Percentiles rank a stretch among this genome's conserved stretches.
phyloP scores from a whole-genome alignment of 2,329 filamentous ascomycete genomes.

The Colletotrichum horii region DNA sequence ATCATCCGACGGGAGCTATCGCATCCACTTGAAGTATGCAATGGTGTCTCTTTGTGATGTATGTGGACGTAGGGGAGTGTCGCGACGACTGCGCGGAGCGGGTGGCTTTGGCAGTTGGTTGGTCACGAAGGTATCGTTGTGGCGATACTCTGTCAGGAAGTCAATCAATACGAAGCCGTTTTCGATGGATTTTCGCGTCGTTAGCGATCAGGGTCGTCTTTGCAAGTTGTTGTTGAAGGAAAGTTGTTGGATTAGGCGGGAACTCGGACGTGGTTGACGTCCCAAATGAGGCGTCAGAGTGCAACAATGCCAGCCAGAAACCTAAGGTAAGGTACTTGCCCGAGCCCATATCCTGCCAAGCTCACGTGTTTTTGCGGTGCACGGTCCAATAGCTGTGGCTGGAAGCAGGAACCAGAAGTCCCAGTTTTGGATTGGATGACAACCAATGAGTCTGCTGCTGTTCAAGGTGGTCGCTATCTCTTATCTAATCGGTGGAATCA shows the following conservation, averaged over 20 bases:
- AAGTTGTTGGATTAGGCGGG: not conserved
- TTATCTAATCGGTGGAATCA: not conserved
- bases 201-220: not conserved
- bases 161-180: not conserved
- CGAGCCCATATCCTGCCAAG: not conserved
- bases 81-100: conserved; percentile 6
- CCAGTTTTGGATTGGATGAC: not conserved
- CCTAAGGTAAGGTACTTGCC: not conserved
- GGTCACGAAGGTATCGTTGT: conserved; percentile 1
- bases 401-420: not conserved
- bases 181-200: not conserved
- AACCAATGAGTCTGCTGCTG: not conserved
- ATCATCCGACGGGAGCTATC: conserved; percentile 18
- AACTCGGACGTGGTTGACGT: not conserved
- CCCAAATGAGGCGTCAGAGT: not conserved
- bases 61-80: not conserved
- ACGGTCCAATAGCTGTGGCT: not conserved
- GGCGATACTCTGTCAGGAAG: not conserved
- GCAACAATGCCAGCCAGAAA: not conserved
- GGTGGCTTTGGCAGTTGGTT: not conserved
- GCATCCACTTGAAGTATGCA: conserved; percentile 1
- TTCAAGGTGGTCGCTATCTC: not conserved
- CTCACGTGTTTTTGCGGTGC: conserved; percentile 4
- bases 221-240: not conserved
- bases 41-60: not conserved